These are phyloP conservation scores for Stevia rebaudiana DNA, from an alignment of 140 eudicot species.

Conservation along the genomic window DNA sequence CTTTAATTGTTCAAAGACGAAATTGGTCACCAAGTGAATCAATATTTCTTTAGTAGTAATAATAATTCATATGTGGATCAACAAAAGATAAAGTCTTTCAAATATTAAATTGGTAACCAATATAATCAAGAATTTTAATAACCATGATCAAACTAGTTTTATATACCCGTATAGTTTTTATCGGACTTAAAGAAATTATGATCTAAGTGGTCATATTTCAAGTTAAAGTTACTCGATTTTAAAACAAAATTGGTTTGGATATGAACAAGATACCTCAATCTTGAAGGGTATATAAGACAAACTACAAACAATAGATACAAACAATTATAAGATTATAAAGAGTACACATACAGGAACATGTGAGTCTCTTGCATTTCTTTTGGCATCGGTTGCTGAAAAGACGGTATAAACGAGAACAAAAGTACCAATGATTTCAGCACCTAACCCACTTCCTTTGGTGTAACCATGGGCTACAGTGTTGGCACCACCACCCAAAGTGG, in stretches of 20 bases:
- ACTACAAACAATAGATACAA: constrained; percentile 5
- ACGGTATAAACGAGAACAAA: constrained; percentile 88
- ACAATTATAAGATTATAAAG: constrained; percentile 10
- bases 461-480: constrained; percentile 60
- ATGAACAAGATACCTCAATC: not conserved
- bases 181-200: not conserved
- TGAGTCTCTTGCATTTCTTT: constrained; percentile 91
- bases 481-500: constrained; percentile 53
- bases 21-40: not conserved
- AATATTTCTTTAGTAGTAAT: not conserved
- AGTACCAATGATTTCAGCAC: constrained; percentile 68
- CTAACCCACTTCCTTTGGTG: constrained; percentile 62
- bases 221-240: not conserved
- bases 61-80: not conserved
- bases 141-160: not conserved
- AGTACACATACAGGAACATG: constrained; percentile 81
- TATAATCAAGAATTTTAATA: not conserved
- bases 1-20: not conserved
- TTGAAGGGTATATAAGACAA: not conserved
- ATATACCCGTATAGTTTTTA: not conserved
- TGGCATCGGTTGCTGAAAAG: constrained; percentile 92
- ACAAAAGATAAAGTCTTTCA: constrained; percentile 14
- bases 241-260: not conserved
- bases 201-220: not conserved
- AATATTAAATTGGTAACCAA: not conserved